Evolutionary conservation across 2,329 filamentous ascomycete species (phyloP).

Genomic region (Aspergillus aculeatus): DNA sequence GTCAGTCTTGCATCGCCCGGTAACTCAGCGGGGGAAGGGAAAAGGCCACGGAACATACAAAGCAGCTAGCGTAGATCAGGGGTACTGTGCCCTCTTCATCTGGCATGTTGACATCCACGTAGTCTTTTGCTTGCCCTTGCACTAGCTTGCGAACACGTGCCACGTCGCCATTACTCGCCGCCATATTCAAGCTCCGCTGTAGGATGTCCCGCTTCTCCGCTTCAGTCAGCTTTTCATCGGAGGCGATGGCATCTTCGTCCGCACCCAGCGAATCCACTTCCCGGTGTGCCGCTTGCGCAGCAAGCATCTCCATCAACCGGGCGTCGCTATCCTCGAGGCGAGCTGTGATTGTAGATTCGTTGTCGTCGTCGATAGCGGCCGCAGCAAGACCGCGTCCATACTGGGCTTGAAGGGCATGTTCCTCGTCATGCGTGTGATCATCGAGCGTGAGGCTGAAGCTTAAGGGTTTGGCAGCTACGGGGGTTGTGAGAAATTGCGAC

Average conservation of each 20-base stretch:
- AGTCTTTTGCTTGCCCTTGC: conserved; percentile 68
- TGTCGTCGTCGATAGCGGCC: conserved; percentile 21
- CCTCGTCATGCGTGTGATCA: conserved; percentile 71
- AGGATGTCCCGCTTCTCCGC: conserved; percentile 77
- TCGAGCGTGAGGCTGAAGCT: conserved; percentile 83
- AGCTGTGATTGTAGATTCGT: conserved; percentile 46
- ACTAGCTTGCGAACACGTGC: conserved; percentile 76
- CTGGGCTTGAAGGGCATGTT: conserved; percentile 35
- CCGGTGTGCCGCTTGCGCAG: conserved; percentile 83
- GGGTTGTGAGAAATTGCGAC: conserved; percentile 89
- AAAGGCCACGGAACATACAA: conserved; percentile 58
- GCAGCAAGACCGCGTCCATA: conserved; percentile 30
- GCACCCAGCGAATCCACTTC: conserved; percentile 67
- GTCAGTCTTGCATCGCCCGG: not conserved
- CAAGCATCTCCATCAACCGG: conserved; percentile 91
- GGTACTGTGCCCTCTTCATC: conserved; percentile 97
- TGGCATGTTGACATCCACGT: conserved; percentile 79
- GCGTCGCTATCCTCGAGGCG: conserved; percentile 75
- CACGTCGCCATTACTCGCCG: conserved; percentile 92
- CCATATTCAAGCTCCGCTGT: conserved; percentile 89
- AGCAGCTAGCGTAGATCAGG: conserved; percentile 95
- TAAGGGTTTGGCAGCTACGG: conserved; percentile 78
- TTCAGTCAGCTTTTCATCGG: conserved; percentile 69
- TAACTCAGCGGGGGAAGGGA: not conserved
- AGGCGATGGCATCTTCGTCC: conserved; percentile 76